Evolutionary conservation across 345 rosid species (phyloP).

Genomic region (Eucalyptus pauciflora): DNA sequence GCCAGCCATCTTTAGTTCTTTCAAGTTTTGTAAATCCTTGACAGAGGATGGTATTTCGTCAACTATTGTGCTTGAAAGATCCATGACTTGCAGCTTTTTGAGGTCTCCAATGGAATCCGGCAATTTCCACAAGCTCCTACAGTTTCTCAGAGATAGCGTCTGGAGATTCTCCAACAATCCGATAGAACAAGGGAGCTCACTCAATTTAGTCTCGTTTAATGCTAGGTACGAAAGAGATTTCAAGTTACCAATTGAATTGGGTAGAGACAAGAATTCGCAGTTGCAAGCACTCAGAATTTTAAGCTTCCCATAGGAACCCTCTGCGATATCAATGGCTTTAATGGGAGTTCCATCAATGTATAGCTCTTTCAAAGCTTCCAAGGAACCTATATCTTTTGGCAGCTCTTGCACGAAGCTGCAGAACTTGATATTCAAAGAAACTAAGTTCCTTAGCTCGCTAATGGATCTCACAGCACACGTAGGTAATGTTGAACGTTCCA

Average conservation of each 20-base stretch:
- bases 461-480: neutral
- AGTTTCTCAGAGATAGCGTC: neutral
- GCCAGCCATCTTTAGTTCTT: neutral
- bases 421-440: neutral
- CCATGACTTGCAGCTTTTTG: neutral
- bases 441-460: neutral
- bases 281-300: neutral
- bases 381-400: neutral
- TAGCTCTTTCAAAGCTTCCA: neutral
- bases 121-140: neutral
- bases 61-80: fast-evolving
- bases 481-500: neutral
- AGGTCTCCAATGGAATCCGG: neutral
- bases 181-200: neutral
- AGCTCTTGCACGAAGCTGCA: neutral
- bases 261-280: neutral
- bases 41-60: neutral
- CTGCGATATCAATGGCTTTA: neutral
- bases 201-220: neutral
- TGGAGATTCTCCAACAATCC: neutral
- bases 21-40: neutral
- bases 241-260: neutral
- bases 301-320: neutral
- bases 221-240: neutral
- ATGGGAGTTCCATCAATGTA: neutral